Evolutionary conservation across 352 stramenopile genomes (phyloP).

Genomic region (Blastocystis sp.): DNA sequence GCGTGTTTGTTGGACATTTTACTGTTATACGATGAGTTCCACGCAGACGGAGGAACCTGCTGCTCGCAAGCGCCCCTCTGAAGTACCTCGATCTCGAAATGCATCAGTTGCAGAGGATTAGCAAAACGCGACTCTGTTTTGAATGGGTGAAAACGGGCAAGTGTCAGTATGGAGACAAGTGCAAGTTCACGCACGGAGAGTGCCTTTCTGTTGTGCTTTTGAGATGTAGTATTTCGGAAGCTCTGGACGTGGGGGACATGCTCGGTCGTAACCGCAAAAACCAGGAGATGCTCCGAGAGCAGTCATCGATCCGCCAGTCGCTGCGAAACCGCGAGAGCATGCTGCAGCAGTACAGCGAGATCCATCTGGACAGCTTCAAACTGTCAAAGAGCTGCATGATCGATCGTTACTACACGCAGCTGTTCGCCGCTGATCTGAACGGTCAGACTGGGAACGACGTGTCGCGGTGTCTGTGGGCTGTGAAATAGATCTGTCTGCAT

Average conservation of each 20-base stretch:
- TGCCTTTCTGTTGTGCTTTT: not conserved
- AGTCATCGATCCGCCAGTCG: conserved; percentile 46
- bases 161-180: conserved; percentile 50
- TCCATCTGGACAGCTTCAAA: conserved; percentile 49
- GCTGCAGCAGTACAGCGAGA: conserved; percentile 18
- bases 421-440: conserved; percentile 31
- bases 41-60: too few relatives aligned
- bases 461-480: not conserved
- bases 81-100: not conserved
- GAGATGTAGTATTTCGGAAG: conserved; percentile 32
- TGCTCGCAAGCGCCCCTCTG: too few relatives aligned
- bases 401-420: conserved; percentile 60
- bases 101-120: conserved; percentile 24
- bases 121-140: conserved; percentile 30
- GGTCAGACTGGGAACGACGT: conserved; percentile 10
- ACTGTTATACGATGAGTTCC: too few relatives aligned
- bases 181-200: conserved; percentile 43
- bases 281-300: conserved; percentile 34
- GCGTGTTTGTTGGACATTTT: not conserved
- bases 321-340: conserved; percentile 46
- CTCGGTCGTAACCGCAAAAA: conserved; percentile 41
- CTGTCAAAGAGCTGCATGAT: conserved; percentile 60
- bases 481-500: conserved; percentile 26
- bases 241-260: conserved; percentile 5
- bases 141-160: conserved; percentile 50